Conservation (phyloP, 1,284 basidiomycete species). For the Sparassis latifolia region DNA sequence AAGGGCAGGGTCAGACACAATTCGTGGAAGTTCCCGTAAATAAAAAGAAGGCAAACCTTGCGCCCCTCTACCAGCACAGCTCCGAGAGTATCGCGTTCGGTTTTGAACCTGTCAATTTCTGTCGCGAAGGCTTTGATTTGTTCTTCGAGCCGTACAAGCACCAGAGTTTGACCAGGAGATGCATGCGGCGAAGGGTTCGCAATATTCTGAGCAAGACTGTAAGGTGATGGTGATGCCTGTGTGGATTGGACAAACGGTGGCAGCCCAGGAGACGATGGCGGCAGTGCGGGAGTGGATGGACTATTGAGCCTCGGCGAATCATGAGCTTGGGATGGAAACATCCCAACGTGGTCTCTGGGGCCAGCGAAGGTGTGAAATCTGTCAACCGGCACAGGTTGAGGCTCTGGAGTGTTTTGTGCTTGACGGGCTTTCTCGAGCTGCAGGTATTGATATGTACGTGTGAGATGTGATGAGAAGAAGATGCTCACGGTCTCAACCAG, state of each 20-base stretch:
- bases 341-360: too few relatives aligned
- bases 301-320: not conserved
- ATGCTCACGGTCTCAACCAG: slow-evolving; percentile 33
- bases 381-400: too few relatives aligned
- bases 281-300: not conserved
- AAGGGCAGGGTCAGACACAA: too few relatives aligned
- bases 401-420: too few relatives aligned
- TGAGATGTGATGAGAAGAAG: slow-evolving; percentile 5
- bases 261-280: slow-evolving; percentile 8
- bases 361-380: too few relatives aligned
- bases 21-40: too few relatives aligned
- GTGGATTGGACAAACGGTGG: not conserved
- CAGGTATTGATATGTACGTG: not conserved
- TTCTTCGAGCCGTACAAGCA: slow-evolving; percentile 21
- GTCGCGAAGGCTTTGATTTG: slow-evolving; percentile 29
- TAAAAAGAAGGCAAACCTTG: slow-evolving; percentile 13
- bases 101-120: slow-evolving; percentile 29
- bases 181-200: not conserved
- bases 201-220: slow-evolving; percentile 1
- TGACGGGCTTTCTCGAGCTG: not conserved
- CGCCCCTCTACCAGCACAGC: slow-evolving; percentile 17
- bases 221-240: slow-evolving; percentile 9
- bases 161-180: not conserved
- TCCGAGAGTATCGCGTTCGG: slow-evolving; percentile 29
- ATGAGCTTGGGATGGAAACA: not conserved